A percentile compares a stretch with the other conserved stretches of the same genome.
Conservation (phyloP, 768 basidiomycete genomes). For the Pleurotus citrinopileatus region DNA sequence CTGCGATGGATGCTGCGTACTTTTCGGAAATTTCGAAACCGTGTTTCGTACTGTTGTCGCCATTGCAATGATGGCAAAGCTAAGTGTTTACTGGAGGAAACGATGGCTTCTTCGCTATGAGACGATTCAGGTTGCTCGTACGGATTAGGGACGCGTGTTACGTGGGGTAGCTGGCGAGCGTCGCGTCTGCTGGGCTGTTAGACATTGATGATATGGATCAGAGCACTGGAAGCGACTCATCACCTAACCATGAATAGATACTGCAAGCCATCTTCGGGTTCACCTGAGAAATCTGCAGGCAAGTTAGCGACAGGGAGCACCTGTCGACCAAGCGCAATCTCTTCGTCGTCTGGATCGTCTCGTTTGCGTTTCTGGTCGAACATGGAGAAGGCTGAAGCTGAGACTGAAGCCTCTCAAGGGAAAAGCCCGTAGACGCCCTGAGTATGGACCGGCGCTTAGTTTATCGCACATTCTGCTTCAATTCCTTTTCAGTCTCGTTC, state of each 20-base stretch:
- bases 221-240: conserved; percentile 13
- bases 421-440: background rate
- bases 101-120: too few relatives aligned
- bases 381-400: too few relatives aligned
- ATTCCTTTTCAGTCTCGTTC: background rate
- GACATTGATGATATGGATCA: background rate
- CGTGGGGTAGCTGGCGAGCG: conserved; percentile 59
- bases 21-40: conserved; percentile 66
- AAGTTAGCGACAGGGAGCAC: conserved; percentile 80
- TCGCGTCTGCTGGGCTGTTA: conserved; percentile 62
- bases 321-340: conserved; percentile 61
- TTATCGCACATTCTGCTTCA: background rate
- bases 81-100: conserved; percentile 24
- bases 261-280: conserved; percentile 70
- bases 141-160: conserved; percentile 67
- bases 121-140: conserved; percentile 43
- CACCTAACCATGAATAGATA: conserved; percentile 84
- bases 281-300: conserved; percentile 62
- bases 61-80: conserved; percentile 66
- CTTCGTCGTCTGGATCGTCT: conserved; percentile 58
- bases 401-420: background rate
- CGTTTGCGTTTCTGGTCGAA: conserved; percentile 50
- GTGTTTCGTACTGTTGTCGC: conserved; percentile 52
- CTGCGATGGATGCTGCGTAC: conserved; percentile 29
- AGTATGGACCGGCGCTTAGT: background rate